A percentile compares a stretch with the other conserved stretches of the same genome.
These are phyloP conservation scores for Vigna reflexopilosa DNA, from an alignment of 306 rosid genomes.

Conservation along the genomic window DNA sequence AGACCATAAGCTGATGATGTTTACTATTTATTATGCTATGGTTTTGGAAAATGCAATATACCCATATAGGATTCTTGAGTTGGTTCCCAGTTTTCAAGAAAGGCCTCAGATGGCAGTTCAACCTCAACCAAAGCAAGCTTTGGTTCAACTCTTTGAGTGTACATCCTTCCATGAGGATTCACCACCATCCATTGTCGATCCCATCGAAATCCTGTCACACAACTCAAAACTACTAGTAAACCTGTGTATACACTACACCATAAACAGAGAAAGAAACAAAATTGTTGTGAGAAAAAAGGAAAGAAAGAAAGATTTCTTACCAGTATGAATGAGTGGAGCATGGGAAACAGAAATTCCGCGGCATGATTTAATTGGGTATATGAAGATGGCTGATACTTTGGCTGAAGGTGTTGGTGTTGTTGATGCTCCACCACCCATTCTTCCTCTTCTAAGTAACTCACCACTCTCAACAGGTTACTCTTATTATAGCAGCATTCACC, in stretches of 20 bases:
- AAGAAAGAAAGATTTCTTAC: slow-evolving; percentile 36
- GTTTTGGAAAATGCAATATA: slow-evolving; percentile 29
- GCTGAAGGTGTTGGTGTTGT: slow-evolving; percentile 39
- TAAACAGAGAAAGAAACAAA: not conserved
- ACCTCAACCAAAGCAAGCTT: slow-evolving; percentile 76
- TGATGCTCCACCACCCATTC: slow-evolving; percentile 31
- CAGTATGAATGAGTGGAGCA: slow-evolving; percentile 77
- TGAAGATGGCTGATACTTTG: slow-evolving; percentile 60
- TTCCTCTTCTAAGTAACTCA: not conserved
- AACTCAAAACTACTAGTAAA: not conserved
- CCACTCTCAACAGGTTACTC: not conserved
- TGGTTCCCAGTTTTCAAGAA: slow-evolving; percentile 69
- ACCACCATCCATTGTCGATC: slow-evolving; percentile 89
- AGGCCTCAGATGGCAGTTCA: slow-evolving; percentile 70
- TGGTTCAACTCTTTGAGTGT: slow-evolving; percentile 86
- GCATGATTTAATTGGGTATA: slow-evolving; percentile 87
- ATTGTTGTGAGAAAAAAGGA: not conserved
- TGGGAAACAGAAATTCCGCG: slow-evolving; percentile 78
- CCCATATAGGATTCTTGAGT: slow-evolving; percentile 63
- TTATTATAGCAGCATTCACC: not conserved
- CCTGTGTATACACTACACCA: not conserved
- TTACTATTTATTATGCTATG: not conserved
- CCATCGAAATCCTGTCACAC: slow-evolving; percentile 73
- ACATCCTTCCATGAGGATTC: slow-evolving; percentile 71
- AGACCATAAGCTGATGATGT: too few species aligned